phyloP scores from a whole-genome alignment of 176 grass and related monocot genomes.

The Triticum urartu region DNA sequence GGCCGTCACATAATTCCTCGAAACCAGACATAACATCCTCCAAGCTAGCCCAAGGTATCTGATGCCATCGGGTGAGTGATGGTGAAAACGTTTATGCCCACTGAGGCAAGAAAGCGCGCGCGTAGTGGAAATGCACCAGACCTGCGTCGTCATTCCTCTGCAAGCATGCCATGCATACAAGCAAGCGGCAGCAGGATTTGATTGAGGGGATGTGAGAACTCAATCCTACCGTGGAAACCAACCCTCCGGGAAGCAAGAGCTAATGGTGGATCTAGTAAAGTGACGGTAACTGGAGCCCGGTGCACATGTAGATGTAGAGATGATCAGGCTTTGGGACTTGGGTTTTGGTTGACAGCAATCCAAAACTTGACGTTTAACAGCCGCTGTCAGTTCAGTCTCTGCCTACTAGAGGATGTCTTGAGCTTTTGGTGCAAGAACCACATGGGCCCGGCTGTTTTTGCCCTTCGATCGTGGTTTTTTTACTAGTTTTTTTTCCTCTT shows the following conservation, averaged over 20 bases:
- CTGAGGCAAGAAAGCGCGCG: not conserved
- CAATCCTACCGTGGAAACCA: slow-evolving; percentile 27
- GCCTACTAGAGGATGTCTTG: slow-evolving; percentile 29
- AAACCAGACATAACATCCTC: slow-evolving; percentile 19
- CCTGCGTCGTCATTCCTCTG: not conserved
- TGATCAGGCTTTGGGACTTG: slow-evolving; percentile 32
- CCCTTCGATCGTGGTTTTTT: not conserved
- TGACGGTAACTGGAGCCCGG: slow-evolving; percentile 22
- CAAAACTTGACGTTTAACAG: slow-evolving; percentile 21
- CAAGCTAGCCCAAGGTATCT: slow-evolving; percentile 38
- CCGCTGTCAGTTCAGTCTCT: slow-evolving; percentile 24
- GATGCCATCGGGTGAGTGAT: slow-evolving; percentile 23
- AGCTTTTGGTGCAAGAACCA: slow-evolving; percentile 18
- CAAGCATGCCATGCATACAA: slow-evolving; percentile 24
- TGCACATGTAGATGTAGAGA: not conserved
- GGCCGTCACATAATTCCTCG: not conserved
- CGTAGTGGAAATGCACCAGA: not conserved
- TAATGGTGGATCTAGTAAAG: slow-evolving; percentile 18
- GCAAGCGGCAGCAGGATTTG: slow-evolving; percentile 34
- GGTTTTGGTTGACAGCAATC: slow-evolving; percentile 27
- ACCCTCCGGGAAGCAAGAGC: slow-evolving; percentile 36
- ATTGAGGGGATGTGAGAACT: slow-evolving; percentile 32
- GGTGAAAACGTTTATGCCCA: slow-evolving; percentile 30
- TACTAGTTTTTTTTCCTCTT: not conserved
- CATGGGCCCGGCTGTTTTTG: not conserved